These are phyloP conservation scores for Kuraishia floccosa DNA, from an alignment of 805 yeast genomes.

Conservation along the genomic window DNA sequence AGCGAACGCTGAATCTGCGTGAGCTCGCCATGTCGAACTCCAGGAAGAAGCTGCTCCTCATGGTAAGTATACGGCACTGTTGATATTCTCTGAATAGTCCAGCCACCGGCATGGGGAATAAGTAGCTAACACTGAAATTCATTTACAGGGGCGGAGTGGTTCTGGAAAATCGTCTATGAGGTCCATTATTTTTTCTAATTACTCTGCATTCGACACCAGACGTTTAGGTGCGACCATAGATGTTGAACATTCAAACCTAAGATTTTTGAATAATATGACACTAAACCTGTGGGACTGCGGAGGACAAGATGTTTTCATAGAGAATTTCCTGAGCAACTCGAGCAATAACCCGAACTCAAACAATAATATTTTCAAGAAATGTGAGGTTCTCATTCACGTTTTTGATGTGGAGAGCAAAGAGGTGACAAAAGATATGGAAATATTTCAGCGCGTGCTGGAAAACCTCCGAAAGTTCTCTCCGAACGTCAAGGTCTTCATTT, in stretches of 20 bases:
- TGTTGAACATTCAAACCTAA: conserved; percentile 92
- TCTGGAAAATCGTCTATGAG: conserved; percentile 98
- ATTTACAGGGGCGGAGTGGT: conserved; percentile 85
- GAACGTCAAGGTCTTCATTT: conserved; percentile 80
- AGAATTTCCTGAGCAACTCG: conserved; percentile 47
- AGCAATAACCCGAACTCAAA: conserved; percentile 49
- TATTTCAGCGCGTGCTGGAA: conserved; percentile 73
- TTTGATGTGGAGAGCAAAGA: conserved; percentile 93
- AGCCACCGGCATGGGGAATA: too few relatives aligned
- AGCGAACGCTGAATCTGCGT: too few relatives aligned
- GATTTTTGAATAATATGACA: conserved; percentile 92
- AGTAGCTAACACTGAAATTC: too few relatives aligned
- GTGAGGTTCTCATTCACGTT: conserved; percentile 90
- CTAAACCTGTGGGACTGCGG: conserved; percentile 97
- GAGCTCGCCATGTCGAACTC: too few relatives aligned
- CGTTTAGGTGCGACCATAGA: conserved; percentile 95
- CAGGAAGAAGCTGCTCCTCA: too few relatives aligned
- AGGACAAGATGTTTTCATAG: conserved; percentile 95
- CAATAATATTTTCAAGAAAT: conserved; percentile 90
- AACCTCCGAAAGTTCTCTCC: conserved; percentile 81
- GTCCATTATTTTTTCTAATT: conserved; percentile 88
- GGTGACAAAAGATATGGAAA: conserved; percentile 86
- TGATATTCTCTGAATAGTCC: too few relatives aligned
- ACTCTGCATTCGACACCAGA: conserved; percentile 93
- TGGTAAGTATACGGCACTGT: too few relatives aligned